Conservation (phyloP, 139 green algal genomes). For the Closterium sp. region DNA sequence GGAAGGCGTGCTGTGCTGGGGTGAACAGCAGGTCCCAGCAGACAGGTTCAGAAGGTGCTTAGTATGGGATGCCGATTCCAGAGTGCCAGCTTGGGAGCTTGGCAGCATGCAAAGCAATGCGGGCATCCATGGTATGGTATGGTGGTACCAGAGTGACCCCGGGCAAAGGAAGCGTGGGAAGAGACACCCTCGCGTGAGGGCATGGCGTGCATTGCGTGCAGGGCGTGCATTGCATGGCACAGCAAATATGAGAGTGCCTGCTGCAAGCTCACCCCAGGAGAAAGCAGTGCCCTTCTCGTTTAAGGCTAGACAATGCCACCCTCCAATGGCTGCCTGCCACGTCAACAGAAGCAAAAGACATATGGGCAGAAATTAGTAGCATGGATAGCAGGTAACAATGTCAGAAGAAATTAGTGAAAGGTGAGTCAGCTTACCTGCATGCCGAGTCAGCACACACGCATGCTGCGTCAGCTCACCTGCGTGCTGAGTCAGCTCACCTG, state of each 20-base stretch:
- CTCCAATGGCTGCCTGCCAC: slow-evolving; percentile 78
- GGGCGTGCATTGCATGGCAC: too few relatives aligned
- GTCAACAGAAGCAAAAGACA: neutral
- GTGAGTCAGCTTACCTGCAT: too few relatives aligned
- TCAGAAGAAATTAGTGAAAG: neutral
- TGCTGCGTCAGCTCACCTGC: neutral
- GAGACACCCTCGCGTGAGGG: neutral
- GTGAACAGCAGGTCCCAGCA: too few relatives aligned
- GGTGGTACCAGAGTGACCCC: neutral
- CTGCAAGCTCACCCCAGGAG: slow-evolving; percentile 47
- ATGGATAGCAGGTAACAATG: neutral
- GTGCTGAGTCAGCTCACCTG: neutral
- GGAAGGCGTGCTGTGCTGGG: too few relatives aligned
- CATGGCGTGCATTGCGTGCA: too few relatives aligned
- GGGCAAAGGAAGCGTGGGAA: too few relatives aligned
- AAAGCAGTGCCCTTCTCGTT: slow-evolving; percentile 28
- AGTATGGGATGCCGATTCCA: neutral
- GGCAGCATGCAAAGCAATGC: neutral
- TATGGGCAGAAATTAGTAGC: neutral
- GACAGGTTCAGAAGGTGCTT: too few relatives aligned
- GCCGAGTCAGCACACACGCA: too few relatives aligned
- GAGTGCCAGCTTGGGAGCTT: neutral
- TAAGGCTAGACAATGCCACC: slow-evolving; percentile 75
- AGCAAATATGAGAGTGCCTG: too few relatives aligned
- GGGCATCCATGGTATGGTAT: slow-evolving; percentile 1